These are phyloP conservation scores for Aspergillus felis DNA, from an alignment of 2,329 filamentous ascomycete species.

Conservation along the genomic window DNA sequence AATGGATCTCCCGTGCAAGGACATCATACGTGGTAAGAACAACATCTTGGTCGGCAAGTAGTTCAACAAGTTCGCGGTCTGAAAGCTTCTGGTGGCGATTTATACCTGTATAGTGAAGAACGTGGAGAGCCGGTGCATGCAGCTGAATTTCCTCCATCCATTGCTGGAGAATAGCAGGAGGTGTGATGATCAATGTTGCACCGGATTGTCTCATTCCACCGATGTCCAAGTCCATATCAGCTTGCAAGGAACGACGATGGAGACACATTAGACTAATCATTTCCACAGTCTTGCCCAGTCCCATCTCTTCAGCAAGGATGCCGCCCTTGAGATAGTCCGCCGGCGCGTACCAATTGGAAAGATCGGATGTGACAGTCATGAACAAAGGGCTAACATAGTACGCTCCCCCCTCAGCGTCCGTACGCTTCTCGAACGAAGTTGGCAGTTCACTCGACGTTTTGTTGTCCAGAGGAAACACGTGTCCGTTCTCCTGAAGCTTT, in stretches of 20 bases:
- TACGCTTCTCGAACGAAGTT: slow-evolving; percentile 35
- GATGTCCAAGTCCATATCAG: slow-evolving; percentile 14
- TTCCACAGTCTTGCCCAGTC: slow-evolving; percentile 49
- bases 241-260: slow-evolving; percentile 27
- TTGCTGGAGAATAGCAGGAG: slow-evolving; percentile 58
- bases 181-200: slow-evolving; percentile 62
- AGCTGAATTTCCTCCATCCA: slow-evolving; percentile 58
- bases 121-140: slow-evolving; percentile 55
- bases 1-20: slow-evolving; percentile 77
- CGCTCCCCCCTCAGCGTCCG: slow-evolving; percentile 34
- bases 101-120: slow-evolving; percentile 57
- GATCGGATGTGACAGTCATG: slow-evolving; percentile 36
- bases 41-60: slow-evolving; percentile 50
- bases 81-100: slow-evolving; percentile 30
- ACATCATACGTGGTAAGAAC: slow-evolving; percentile 64
- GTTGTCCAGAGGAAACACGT: slow-evolving; percentile 17
- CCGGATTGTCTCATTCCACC: slow-evolving; percentile 39
- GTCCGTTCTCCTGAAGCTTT: slow-evolving; percentile 29
- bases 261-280: slow-evolving; percentile 45
- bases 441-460: slow-evolving; percentile 22
- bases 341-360: slow-evolving; percentile 31
- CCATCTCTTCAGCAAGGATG: slow-evolving; percentile 50
- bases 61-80: slow-evolving; percentile 42
- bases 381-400: slow-evolving; percentile 43
- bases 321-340: slow-evolving; percentile 36